These are phyloP conservation scores for Tolypocladium sp. DNA, from an alignment of 2,329 filamentous ascomycete genomes.

Conservation along the genomic window DNA sequence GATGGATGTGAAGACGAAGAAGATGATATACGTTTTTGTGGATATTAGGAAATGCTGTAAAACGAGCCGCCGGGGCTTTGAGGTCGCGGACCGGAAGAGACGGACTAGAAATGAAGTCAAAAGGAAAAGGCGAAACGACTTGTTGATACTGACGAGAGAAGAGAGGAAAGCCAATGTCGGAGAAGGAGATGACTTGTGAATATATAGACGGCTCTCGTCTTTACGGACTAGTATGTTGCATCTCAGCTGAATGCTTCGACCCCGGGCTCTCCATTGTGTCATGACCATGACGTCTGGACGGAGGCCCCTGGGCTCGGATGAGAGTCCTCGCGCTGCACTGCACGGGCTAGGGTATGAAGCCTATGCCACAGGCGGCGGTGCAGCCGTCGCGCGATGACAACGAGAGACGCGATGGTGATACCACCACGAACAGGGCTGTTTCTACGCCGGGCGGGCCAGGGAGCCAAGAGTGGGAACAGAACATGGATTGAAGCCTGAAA, in stretches of 20 bases:
- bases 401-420: background rate
- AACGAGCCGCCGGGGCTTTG: background rate
- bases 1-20: background rate
- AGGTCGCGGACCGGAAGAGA: constrained; percentile 4
- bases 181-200: background rate
- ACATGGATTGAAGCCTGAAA: background rate
- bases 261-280: background rate
- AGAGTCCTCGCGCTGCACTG: background rate
- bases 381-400: background rate
- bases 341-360: background rate
- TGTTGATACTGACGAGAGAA: background rate
- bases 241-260: background rate
- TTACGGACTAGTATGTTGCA: background rate
- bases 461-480: background rate
- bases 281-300: background rate
- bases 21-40: background rate
- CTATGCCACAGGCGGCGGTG: background rate
- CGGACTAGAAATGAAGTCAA: background rate
- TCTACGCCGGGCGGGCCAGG: background rate
- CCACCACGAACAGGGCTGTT: background rate
- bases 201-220: background rate
- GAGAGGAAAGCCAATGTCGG: background rate
- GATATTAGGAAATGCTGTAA: background rate
- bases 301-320: background rate
- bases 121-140: background rate